phyloP scores from a whole-genome alignment of 1,139 yeast genomes.

The Kodamaea alishanica region DNA sequence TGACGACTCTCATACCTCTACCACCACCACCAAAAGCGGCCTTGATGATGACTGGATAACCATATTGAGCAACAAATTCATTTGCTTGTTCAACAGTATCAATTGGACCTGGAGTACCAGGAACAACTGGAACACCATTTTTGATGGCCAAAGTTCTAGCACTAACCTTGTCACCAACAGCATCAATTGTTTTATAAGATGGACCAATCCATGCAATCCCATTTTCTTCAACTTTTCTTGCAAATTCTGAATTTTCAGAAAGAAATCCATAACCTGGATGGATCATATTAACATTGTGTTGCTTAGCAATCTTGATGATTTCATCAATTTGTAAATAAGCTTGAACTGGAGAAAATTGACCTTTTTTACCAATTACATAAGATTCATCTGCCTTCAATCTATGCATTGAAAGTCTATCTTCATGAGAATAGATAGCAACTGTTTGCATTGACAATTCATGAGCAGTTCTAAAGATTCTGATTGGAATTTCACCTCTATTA shows the following conservation, averaged over 20 bases:
- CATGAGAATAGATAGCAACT: conserved; percentile 95
- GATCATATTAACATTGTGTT: conserved; percentile 88
- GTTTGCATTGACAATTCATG: conserved; percentile 98
- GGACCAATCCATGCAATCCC: conserved; percentile 99
- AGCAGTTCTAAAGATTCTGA: conserved; percentile 91
- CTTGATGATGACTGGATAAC: conserved; percentile 94
- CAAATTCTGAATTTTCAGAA: conserved; percentile 92
- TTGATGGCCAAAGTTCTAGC: conserved; percentile 84
- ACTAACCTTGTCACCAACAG: conserved; percentile 97
- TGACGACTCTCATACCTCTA: conserved; percentile 98
- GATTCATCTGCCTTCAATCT: conserved; percentile 90
- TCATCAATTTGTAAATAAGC: conserved; percentile 96
- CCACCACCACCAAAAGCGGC: conserved; percentile 99
- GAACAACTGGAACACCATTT: conserved; percentile 89
- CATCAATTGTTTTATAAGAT: conserved; percentile 77
- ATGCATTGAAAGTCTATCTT: conserved; percentile 93
- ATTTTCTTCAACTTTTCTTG: conserved; percentile 81
- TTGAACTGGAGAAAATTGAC: conserved; percentile 91
- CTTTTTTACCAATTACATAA: conserved; percentile 85
- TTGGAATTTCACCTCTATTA: conserved; percentile 92
- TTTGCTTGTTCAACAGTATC: conserved; percentile 73
- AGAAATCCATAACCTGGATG: conserved; percentile 99
- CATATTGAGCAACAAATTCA: conserved; percentile 74
- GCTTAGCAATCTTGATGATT: conserved; percentile 83
- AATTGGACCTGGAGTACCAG: conserved; percentile 98